Evolutionary conservation across 75 land plant species (phyloP).

Genomic region (Cunninghamia lanceolata): DNA sequence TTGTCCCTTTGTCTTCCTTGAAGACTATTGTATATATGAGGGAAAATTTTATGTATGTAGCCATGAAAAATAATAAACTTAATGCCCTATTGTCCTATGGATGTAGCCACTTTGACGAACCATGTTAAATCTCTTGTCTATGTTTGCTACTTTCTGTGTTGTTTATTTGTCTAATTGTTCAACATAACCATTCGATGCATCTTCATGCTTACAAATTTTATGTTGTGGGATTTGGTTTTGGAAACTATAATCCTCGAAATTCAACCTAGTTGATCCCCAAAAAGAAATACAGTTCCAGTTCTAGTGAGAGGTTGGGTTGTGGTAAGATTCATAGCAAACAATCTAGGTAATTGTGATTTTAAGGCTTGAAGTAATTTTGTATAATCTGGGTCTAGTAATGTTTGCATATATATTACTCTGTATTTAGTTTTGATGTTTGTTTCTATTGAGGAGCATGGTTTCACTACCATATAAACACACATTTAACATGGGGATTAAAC

Average conservation of each 20-base stretch:
- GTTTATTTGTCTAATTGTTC: no score
- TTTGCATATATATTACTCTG: no score
- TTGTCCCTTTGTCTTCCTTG: no score
- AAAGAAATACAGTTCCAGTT: constrained; percentile 25
- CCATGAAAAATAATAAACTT: no score
- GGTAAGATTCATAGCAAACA: constrained; percentile 22
- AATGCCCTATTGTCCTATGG: no score
- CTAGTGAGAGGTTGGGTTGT: constrained; percentile 23
- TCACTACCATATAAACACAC: constrained; percentile 40
- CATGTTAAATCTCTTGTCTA: no score
- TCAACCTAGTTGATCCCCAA: constrained; percentile 32
- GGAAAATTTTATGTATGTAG: no score
- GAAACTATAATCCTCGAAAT: constrained; percentile 19
- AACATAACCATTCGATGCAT: constrained; percentile 23
- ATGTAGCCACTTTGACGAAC: no score
- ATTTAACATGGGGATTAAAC: constrained; percentile 36
- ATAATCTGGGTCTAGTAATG: not conserved
- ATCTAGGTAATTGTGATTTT: constrained; percentile 19
- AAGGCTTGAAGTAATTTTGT: not conserved
- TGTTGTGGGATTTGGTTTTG: constrained; percentile 25
- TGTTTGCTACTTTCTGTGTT: no score
- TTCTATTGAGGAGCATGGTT: constrained; percentile 34
- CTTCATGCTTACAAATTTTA: constrained; percentile 29
- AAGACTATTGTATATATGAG: no score
- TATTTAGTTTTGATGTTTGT: no score